These are phyloP conservation scores for Pisolithus microcarpus DNA, from an alignment of 768 basidiomycete species.

Conservation along the genomic window DNA sequence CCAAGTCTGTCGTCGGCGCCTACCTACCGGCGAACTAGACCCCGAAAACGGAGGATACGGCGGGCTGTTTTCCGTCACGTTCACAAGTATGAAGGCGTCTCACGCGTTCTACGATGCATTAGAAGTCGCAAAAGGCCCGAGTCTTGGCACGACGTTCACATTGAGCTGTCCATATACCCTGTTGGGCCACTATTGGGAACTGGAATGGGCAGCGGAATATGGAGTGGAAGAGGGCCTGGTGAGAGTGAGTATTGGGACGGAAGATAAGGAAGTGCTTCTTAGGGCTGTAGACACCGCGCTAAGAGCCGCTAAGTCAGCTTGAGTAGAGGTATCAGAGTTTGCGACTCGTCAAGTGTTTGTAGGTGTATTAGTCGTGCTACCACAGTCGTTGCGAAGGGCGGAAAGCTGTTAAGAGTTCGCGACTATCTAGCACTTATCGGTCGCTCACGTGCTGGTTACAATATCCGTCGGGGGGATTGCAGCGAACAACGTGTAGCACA, in stretches of 20 bases:
- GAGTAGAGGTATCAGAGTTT: neutral
- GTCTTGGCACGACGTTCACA: conserved; percentile 92
- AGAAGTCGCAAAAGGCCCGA: conserved; percentile 82
- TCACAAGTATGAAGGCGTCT: conserved; percentile 61
- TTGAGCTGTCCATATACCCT: conserved; percentile 90
- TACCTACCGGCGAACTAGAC: neutral
- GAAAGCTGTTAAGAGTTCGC: too few species aligned
- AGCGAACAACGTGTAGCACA: too few species aligned
- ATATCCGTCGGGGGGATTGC: too few species aligned
- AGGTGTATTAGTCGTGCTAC: too few species aligned
- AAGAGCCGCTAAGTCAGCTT: conserved; percentile 53
- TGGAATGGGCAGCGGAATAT: conserved; percentile 85
- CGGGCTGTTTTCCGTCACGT: conserved; percentile 82
- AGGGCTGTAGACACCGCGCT: conserved; percentile 57
- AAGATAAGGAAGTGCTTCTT: conserved; percentile 53
- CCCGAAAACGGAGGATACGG: conserved; percentile 51
- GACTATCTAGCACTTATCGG: too few species aligned
- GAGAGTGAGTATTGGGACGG: conserved; percentile 84
- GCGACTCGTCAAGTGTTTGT: too few species aligned
- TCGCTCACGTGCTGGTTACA: too few species aligned
- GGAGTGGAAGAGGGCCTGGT: conserved; percentile 83
- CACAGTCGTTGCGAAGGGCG: too few species aligned
- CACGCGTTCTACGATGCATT: conserved; percentile 79
- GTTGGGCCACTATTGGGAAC: conserved; percentile 81
- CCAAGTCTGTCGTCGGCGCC: conserved; percentile 51